phyloP scores from a whole-genome alignment of 805 yeast species.

The Saccharomycopsis guyanensis region DNA sequence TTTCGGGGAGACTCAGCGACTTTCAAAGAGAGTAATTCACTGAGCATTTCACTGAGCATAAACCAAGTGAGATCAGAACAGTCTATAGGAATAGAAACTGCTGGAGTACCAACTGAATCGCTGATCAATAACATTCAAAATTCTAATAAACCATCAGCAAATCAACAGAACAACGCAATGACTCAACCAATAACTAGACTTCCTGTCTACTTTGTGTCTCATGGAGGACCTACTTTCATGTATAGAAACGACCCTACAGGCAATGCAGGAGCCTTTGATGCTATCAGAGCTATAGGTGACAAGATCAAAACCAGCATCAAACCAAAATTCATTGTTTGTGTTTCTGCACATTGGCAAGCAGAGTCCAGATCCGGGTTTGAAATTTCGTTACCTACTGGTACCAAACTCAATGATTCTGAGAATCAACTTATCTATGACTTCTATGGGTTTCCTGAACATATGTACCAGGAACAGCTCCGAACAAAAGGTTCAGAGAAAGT shows the following conservation, averaged over 20 bases:
- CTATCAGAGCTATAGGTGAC: conserved; percentile 42
- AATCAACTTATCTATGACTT: conserved; percentile 67
- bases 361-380: conserved; percentile 33
- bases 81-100: no score
- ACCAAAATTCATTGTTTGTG: conserved; percentile 59
- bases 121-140: no score
- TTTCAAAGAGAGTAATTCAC: no score
- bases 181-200: no score
- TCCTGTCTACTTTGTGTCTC: conserved; percentile 68
- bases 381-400: conserved; percentile 9
- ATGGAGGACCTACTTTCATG: conserved; percentile 79
- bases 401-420: conserved; percentile 26
- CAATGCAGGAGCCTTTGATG: conserved; percentile 51
- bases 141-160: no score
- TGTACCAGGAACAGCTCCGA: conserved; percentile 58
- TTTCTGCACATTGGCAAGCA: conserved; percentile 66
- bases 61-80: no score
- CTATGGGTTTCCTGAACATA: conserved; percentile 58
- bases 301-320: conserved; percentile 40
- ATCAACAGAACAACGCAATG: no score
- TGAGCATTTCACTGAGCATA: no score
- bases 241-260: conserved; percentile 46
- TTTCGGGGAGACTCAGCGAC: no score
- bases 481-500: conserved; percentile 36
- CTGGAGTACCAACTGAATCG: no score